These are phyloP conservation scores for Pilaira anomala DNA, from an alignment of 192 early-diverging fungal genomes.

Conservation along the genomic window DNA sequence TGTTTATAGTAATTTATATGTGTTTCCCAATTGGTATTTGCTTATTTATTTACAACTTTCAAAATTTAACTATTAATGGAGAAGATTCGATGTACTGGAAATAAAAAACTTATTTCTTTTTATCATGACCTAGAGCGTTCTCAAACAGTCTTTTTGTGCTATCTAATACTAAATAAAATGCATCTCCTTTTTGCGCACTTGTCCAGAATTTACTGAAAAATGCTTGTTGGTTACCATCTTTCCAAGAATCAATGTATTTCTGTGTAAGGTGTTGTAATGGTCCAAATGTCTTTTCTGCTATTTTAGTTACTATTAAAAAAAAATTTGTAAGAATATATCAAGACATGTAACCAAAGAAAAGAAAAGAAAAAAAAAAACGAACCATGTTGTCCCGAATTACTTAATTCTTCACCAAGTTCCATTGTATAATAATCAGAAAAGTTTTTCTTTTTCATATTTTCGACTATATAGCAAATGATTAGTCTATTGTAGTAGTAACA, in stretches of 20 bases:
- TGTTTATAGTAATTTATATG: background rate
- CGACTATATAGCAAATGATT: background rate
- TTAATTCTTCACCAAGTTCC: constrained; percentile 34
- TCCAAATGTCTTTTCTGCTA: constrained; percentile 32
- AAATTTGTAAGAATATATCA: background rate
- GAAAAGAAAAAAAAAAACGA: background rate
- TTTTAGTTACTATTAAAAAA: constrained; percentile 20
- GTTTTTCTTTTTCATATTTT: constrained; percentile 21
- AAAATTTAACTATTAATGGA: background rate
- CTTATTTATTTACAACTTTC: background rate
- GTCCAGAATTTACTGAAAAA: constrained; percentile 40
- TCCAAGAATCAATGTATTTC: constrained; percentile 40
- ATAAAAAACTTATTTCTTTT: constrained; percentile 5
- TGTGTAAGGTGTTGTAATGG: constrained; percentile 31
- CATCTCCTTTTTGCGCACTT: constrained; percentile 40
- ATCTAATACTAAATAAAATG: constrained; percentile 34
- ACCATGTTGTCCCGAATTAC: constrained; percentile 29
- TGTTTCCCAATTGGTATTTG: background rate
- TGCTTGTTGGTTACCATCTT: constrained; percentile 38
- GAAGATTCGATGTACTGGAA: background rate
- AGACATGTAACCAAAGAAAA: background rate
- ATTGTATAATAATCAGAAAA: constrained; percentile 29
- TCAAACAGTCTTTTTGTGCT: constrained; percentile 33
- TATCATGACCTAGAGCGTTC: constrained; percentile 10
- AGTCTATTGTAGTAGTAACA: background rate